Percentiles rank a stretch among this genome's conserved stretches.
phyloP scores from a whole-genome alignment of 495 filamentous ascomycete species.

The Aspergillus panamensis region DNA sequence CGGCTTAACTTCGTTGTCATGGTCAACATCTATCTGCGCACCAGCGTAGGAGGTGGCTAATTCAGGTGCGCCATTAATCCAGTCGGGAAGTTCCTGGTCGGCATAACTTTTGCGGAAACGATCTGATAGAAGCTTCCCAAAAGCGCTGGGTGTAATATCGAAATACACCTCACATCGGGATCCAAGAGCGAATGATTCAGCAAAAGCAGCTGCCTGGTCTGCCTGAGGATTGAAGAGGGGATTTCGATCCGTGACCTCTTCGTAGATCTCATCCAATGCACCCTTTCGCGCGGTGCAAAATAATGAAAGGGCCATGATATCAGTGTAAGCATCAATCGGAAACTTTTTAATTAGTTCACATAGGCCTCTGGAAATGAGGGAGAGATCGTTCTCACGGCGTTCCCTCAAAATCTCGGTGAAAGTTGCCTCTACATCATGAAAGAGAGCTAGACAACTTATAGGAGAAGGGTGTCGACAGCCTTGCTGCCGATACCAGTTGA shows the following conservation, averaged over 20 bases:
- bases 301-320: conserved; percentile 51
- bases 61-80: conserved; percentile 47
- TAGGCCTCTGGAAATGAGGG: conserved; percentile 36
- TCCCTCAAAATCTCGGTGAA: conserved; percentile 41
- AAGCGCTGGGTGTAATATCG: conserved; percentile 49
- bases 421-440: conserved; percentile 42
- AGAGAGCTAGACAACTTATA: conserved; percentile 39
- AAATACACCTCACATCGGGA: conserved; percentile 61
- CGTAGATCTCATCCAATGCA: conserved; percentile 58
- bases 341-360: conserved; percentile 34
- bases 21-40: conserved; percentile 55
- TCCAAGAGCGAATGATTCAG: conserved; percentile 58
- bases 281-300: conserved; percentile 55
- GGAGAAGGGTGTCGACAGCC: conserved; percentile 41
- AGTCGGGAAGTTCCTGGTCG: conserved; percentile 48
- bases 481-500: conserved; percentile 51
- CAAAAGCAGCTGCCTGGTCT: conserved; percentile 59
- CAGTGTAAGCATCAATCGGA: conserved; percentile 44
- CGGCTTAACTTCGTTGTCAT: conserved; percentile 39
- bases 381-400: conserved; percentile 40
- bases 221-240: conserved; percentile 53
- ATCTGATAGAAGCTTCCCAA: conserved; percentile 55
- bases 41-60: conserved; percentile 53
- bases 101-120: conserved; percentile 50
- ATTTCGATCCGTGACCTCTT: conserved; percentile 57